Conservation (phyloP, 2,329 filamentous ascomycete genomes). For the Aspergillus tamarii region DNA sequence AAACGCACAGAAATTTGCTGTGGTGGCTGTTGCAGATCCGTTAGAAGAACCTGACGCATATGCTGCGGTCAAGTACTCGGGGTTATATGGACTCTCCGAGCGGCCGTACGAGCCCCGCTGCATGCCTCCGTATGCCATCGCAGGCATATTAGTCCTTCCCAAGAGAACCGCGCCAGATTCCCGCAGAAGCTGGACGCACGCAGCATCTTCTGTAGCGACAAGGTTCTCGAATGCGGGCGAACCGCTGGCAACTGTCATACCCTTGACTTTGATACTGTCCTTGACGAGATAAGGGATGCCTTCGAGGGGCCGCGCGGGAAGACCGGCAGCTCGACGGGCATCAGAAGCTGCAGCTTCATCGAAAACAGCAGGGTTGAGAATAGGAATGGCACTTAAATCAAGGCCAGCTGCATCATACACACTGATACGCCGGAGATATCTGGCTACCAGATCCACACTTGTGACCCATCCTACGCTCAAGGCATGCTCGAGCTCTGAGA, state of each 20-base stretch:
- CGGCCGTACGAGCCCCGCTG: slow-evolving; percentile 60
- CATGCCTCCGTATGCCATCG: slow-evolving; percentile 63
- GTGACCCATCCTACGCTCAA: slow-evolving; percentile 45
- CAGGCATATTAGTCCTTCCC: slow-evolving; percentile 63
- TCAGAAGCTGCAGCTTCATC: slow-evolving; percentile 54
- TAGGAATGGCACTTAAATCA: slow-evolving; percentile 52
- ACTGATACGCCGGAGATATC: slow-evolving; percentile 53
- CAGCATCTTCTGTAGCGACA: slow-evolving; percentile 56
- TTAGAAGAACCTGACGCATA: slow-evolving; percentile 63
- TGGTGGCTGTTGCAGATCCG: slow-evolving; percentile 56
- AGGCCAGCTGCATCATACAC: slow-evolving; percentile 48
- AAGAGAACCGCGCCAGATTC: slow-evolving; percentile 56
- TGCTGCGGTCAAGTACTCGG: slow-evolving; percentile 56
- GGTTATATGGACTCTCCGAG: slow-evolving; percentile 61
- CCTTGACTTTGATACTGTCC: slow-evolving; percentile 59
- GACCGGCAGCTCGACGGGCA: slow-evolving; percentile 44
- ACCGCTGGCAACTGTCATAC: slow-evolving; percentile 57
- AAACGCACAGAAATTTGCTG: slow-evolving; percentile 57
- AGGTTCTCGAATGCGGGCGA: slow-evolving; percentile 59
- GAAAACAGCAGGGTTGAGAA: slow-evolving; percentile 52
- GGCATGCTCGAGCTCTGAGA: slow-evolving; percentile 49
- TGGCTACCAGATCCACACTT: slow-evolving; percentile 50
- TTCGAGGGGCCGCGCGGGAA: slow-evolving; percentile 49
- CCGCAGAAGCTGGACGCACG: slow-evolving; percentile 52
- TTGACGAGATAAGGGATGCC: slow-evolving; percentile 63